These are phyloP conservation scores for Zoysia japonica DNA, from an alignment of 176 grass and related monocot species.

Conservation along the genomic window DNA sequence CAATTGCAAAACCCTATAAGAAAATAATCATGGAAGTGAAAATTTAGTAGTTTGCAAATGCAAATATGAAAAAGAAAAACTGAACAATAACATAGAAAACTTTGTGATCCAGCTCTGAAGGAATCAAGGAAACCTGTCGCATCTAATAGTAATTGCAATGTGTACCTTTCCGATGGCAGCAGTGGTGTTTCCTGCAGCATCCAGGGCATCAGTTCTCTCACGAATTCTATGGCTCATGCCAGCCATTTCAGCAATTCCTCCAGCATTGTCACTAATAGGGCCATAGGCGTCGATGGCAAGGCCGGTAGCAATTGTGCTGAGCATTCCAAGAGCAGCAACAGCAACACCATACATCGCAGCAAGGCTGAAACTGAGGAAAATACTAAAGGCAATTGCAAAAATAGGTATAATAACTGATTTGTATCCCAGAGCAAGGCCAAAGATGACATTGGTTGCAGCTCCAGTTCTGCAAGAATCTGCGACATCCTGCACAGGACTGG, in stretches of 20 bases:
- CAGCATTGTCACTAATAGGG: constrained; percentile 91
- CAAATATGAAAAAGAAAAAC: not conserved
- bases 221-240: constrained; percentile 95
- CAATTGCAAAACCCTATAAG: constrained; percentile 84
- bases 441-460: constrained; percentile 89
- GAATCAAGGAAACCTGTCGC: not conserved
- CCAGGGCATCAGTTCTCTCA: constrained; percentile 89
- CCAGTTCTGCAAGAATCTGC: constrained; percentile 90
- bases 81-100: not conserved
- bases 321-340: constrained; percentile 93
- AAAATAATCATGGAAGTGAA: not conserved
- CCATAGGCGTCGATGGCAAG: constrained; percentile 97
- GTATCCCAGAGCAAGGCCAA: constrained; percentile 92
- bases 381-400: constrained; percentile 84
- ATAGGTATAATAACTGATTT: constrained; percentile 93
- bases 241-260: constrained; percentile 98
- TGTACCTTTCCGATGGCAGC: constrained; percentile 92
- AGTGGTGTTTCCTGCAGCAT: constrained; percentile 95
- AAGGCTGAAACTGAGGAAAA: constrained; percentile 89
- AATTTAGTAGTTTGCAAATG: constrained; percentile 3
- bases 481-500: constrained; percentile 91
- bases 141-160: not conserved
- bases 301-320: constrained; percentile 90
- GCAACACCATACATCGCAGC: constrained; percentile 93
- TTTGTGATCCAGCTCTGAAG: not conserved